A percentile compares a stretch with the other conserved stretches of the same genome.
Conservation (phyloP, 169 alveolate species). For the Plasmodium fragile region DNA sequence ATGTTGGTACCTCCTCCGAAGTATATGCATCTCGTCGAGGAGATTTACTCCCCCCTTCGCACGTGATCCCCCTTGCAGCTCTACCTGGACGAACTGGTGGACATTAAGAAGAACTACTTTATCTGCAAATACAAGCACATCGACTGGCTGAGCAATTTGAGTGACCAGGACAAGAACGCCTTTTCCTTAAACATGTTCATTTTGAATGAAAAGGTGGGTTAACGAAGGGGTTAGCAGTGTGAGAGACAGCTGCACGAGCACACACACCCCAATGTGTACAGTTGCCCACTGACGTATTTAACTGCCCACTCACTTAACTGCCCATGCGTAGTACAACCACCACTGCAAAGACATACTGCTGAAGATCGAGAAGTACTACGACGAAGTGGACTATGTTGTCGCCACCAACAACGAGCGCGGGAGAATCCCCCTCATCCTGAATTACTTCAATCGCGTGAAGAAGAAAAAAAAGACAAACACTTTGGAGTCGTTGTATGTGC, state of each 20-base stretch:
- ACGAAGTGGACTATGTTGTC: conserved; percentile 70
- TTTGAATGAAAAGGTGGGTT: conserved; percentile 49
- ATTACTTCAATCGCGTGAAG: conserved; percentile 54
- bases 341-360: conserved; percentile 58
- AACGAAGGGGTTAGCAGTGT: background rate
- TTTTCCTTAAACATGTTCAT: conserved; percentile 59
- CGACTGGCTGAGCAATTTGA: conserved; percentile 36
- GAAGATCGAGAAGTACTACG: conserved; percentile 42
- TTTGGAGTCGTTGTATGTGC: conserved; percentile 51
- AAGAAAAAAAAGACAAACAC: conserved; percentile 57
- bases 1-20: background rate
- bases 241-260: background rate
- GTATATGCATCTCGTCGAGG: background rate
- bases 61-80: background rate
- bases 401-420: conserved; percentile 68
- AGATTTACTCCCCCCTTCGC: background rate
- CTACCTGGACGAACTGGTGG: conserved; percentile 31
- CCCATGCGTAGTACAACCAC: conserved; percentile 20
- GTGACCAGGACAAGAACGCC: conserved; percentile 46
- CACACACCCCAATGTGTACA: background rate
- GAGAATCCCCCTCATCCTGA: conserved; percentile 41
- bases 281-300: background rate
- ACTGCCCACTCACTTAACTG: background rate
- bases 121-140: conserved; percentile 65
- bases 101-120: conserved; percentile 44